Evolutionary conservation across 257 asterid genomes (phyloP).

Genomic region (Solanum medicagineum): DNA sequence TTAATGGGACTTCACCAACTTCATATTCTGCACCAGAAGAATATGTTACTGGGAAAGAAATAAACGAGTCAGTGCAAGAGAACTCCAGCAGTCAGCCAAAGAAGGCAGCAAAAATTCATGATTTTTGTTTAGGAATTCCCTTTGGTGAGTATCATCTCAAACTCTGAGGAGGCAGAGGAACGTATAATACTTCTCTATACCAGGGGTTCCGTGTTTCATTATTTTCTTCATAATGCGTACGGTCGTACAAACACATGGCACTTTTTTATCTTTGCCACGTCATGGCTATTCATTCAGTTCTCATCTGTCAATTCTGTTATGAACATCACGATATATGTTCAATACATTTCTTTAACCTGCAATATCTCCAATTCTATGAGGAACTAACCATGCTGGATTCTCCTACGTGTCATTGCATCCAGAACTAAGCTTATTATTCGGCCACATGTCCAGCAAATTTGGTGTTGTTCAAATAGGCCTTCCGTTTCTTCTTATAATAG

Average conservation of each 20-base stretch:
- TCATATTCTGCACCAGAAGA: conserved; percentile 21
- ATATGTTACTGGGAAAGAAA: conserved; percentile 14
- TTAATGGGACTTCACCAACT: conserved; percentile 30
- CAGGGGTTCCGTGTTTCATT: neutral
- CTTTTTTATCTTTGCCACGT: neutral
- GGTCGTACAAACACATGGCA: neutral
- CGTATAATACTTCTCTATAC: neutral
- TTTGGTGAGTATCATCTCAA: conserved; percentile 46
- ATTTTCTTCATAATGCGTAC: neutral
- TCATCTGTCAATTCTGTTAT: neutral
- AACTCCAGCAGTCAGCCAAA: conserved; percentile 22
- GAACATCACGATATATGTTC: neutral
- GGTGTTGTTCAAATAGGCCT: neutral
- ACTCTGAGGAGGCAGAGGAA: neutral
- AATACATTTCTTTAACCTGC: neutral
- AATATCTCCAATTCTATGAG: neutral
- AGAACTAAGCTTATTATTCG: neutral
- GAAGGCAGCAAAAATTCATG: conserved; percentile 80
- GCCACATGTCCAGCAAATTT: neutral
- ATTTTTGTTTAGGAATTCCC: conserved; percentile 91
- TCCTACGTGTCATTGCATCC: neutral
- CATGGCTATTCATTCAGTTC: neutral
- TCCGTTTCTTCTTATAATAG: neutral
- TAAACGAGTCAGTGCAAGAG: conserved; percentile 27
- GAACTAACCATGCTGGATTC: neutral